phyloP scores from a whole-genome alignment of 1,139 yeast species.

The Taphrina populina region DNA sequence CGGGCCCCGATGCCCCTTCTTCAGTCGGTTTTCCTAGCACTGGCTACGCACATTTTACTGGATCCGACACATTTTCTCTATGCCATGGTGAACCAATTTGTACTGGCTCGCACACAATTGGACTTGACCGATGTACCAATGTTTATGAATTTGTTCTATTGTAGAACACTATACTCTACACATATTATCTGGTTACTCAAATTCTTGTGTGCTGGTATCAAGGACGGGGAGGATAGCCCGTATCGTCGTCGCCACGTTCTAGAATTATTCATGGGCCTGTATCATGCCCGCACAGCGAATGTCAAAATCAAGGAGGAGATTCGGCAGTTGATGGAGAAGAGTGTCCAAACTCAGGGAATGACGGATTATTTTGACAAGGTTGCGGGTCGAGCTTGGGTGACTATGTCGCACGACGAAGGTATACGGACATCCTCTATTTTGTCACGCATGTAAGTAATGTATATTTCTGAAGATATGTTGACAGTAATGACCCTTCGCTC shows the following conservation, averaged over 20 bases:
- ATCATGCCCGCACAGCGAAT: conserved; percentile 15
- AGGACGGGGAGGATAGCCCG: background rate
- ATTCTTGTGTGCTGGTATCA: conserved; percentile 32
- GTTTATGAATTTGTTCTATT: conserved; percentile 30
- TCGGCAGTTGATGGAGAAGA: background rate
- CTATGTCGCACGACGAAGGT: conserved; percentile 1
- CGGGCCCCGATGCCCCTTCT: conserved; percentile 19
- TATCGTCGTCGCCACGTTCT: conserved; percentile 30
- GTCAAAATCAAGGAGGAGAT: conserved; percentile 7
- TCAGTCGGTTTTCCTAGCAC: conserved; percentile 34
- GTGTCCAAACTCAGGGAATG: background rate
- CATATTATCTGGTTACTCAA: conserved; percentile 33
- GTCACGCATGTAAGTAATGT: too few relatives aligned
- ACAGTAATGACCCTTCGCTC: too few relatives aligned
- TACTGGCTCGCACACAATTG: conserved; percentile 34
- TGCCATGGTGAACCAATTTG: conserved; percentile 35
- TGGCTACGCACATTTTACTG: conserved; percentile 26
- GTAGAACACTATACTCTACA: conserved; percentile 27
- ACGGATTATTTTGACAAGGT: conserved; percentile 13
- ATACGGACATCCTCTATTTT: background rate
- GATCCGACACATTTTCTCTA: conserved; percentile 34
- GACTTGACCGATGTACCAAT: conserved; percentile 36
- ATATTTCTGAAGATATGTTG: too few relatives aligned
- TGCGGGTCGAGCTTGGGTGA: conserved; percentile 14
- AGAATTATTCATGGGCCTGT: conserved; percentile 24